Base-by-base conservation (phyloP, 495 filamentous ascomycete genomes). In the Viridothelium virens region DNA sequence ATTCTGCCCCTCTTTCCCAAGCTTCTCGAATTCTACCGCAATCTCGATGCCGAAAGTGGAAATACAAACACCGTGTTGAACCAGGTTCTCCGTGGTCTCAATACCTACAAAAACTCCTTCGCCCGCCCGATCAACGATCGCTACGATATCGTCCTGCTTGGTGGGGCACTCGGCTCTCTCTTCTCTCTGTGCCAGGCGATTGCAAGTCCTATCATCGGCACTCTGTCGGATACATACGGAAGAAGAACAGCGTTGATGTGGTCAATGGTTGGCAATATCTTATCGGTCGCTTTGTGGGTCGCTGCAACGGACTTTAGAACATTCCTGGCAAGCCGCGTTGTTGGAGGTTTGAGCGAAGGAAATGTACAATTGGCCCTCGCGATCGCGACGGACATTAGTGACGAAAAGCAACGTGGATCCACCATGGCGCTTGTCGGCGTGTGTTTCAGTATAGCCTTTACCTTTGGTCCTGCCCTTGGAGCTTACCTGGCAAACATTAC, bases 371-470 rank as follows among this genome's bases (percentile, higher is more conserved):
- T 99, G 2, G 95, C 95, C 25, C 92, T 91, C 64, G 95, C 95
- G 48, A 99, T 99, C 71, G 94, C 95, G 11, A 95, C 94, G 7
- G 94, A 99, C 77, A 89, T 99, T 66, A 94, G 89, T 65, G 91
- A 94, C 71, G 86, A 89, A 63, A 82, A 83, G 56, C 87, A 85
- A 65, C 84, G 94, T 34, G 91, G 91, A 1, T 86, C 89, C 16
- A 96, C 95, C 38, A 96, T 99, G 88, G 94, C 94, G 14, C 81
- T 97, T 48, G 91, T 99, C 14, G 94, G 94, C 41, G 93, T 87
- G 46, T 97, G 95, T 77, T 99, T 99, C 80, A 92, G 89, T 62
- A 89, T 99, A 70, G 92, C 94, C 12, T 99, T 99, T 74, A 97
- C 95, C 1, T 95, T 94, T 71, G 94, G 94, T 0, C 94, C 94